These are phyloP conservation scores for Acacia concinna DNA, from an alignment of 331 rosid species.

Conservation along the genomic window DNA sequence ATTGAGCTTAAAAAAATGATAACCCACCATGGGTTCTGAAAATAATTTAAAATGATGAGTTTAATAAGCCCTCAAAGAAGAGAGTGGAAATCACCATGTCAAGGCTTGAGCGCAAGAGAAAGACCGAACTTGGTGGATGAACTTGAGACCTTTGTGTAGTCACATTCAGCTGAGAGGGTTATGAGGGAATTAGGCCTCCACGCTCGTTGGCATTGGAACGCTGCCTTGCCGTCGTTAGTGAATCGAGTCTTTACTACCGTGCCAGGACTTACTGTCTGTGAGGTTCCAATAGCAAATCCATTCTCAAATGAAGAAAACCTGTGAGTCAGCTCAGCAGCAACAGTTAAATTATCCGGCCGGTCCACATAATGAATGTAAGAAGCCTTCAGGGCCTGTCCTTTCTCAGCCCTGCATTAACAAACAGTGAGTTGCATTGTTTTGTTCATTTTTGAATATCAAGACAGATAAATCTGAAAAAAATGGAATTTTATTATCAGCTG, in stretches of 20 bases:
- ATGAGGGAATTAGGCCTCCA: slow-evolving; percentile 91
- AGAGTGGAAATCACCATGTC: slow-evolving; percentile 35
- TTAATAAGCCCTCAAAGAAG: slow-evolving; percentile 2
- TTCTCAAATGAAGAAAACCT: slow-evolving; percentile 63
- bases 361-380: slow-evolving; percentile 80
- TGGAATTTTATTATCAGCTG: neutral
- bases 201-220: slow-evolving; percentile 73
- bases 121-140: slow-evolving; percentile 78
- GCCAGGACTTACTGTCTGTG: slow-evolving; percentile 58
- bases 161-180: slow-evolving; percentile 79
- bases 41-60: slow-evolving; percentile 35
- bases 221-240: slow-evolving; percentile 72
- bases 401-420: slow-evolving; percentile 64
- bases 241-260: slow-evolving; percentile 75
- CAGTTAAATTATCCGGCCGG: slow-evolving; percentile 57
- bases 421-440: slow-evolving; percentile 18
- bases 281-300: slow-evolving; percentile 75
- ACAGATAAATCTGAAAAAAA: neutral
- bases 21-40: slow-evolving; percentile 35
- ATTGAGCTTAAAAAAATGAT: slow-evolving; percentile 33
- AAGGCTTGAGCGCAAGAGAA: slow-evolving; percentile 83
- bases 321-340: slow-evolving; percentile 84
- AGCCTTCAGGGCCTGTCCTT: slow-evolving; percentile 73
- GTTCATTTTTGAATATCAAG: neutral
- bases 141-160: slow-evolving; percentile 52